phyloP scores from a whole-genome alignment of 2,329 filamentous ascomycete species.

The Colletotrichum eleusines region DNA sequence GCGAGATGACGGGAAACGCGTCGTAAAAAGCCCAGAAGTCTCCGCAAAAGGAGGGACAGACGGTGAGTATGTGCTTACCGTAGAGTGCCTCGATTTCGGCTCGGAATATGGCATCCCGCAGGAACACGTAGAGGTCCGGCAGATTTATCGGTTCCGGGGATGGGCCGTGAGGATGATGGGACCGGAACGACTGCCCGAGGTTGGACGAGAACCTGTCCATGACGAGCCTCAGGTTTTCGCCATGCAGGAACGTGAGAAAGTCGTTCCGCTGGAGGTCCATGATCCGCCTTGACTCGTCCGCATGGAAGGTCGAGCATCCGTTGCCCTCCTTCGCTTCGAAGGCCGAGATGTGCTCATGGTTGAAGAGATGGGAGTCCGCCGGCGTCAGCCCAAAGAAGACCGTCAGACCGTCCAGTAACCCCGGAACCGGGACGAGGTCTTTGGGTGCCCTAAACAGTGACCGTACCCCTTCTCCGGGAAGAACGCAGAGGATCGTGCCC shows the following conservation, averaged over 20 bases:
- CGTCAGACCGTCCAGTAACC: constrained; percentile 19
- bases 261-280: constrained; percentile 38
- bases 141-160: not conserved
- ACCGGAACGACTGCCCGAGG: not conserved
- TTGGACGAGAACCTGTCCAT: constrained; percentile 21
- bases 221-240: constrained; percentile 18
- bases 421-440: constrained; percentile 17
- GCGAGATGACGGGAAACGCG: constrained; percentile 29
- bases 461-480: constrained; percentile 27
- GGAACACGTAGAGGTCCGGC: constrained; percentile 26
- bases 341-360: constrained; percentile 19
- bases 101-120: constrained; percentile 17
- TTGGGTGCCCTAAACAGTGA: constrained; percentile 14
- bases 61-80: constrained; percentile 10
- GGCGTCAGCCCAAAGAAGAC: constrained; percentile 33
- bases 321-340: constrained; percentile 14
- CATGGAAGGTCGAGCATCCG: constrained; percentile 5
- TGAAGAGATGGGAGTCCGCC: constrained; percentile 21
- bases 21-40: constrained; percentile 37
- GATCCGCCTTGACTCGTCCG: constrained; percentile 24
- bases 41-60: constrained; percentile 25
- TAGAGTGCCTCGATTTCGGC: constrained; percentile 33
- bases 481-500: constrained; percentile 12
- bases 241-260: constrained; percentile 21
- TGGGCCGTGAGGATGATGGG: not conserved